Percentiles rank a stretch among this genome's conserved stretches.
Conservation (phyloP, 2,329 filamentous ascomycete species). For the Aureobasidium zeae region DNA sequence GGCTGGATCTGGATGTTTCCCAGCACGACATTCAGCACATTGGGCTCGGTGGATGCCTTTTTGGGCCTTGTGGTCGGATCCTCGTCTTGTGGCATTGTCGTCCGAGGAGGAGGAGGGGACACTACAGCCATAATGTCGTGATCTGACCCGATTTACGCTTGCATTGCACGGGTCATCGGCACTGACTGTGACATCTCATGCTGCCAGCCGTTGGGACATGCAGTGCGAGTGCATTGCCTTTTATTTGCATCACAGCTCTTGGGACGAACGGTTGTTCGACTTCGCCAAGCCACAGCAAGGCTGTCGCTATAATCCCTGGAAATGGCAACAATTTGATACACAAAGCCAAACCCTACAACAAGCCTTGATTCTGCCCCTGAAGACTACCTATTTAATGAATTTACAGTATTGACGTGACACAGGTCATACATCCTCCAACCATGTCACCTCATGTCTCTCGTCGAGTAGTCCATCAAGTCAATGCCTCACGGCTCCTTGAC, state of each 20-base stretch:
- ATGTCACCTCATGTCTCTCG: no score
- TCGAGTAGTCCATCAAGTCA: no score
- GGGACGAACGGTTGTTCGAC: not conserved
- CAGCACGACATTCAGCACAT: constrained; percentile 78
- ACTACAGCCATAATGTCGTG: constrained; percentile 13
- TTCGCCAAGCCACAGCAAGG: constrained; percentile 2
- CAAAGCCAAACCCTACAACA: no score
- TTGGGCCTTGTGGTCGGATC: constrained; percentile 7
- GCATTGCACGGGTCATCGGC: constrained; percentile 9
- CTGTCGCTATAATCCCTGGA: no score
- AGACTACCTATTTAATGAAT: no score
- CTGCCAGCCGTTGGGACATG: constrained; percentile 6
- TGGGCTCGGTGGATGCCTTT: constrained; percentile 44
- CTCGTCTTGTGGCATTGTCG: no score
- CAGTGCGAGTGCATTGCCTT: constrained; percentile 7
- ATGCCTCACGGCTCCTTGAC: no score
- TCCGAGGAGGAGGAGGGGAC: no score
- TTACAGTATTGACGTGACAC: no score
- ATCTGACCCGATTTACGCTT: constrained; percentile 1
- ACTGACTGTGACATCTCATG: constrained; percentile 1
- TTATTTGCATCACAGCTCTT: constrained; percentile 6
- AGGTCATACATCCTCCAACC: no score
- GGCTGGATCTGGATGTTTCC: constrained; percentile 76
- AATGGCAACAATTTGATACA: no score
- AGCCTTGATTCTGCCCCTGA: no score